Conservation (phyloP, 2,329 filamentous ascomycete genomes). For the Penicillium sumatraense region DNA sequence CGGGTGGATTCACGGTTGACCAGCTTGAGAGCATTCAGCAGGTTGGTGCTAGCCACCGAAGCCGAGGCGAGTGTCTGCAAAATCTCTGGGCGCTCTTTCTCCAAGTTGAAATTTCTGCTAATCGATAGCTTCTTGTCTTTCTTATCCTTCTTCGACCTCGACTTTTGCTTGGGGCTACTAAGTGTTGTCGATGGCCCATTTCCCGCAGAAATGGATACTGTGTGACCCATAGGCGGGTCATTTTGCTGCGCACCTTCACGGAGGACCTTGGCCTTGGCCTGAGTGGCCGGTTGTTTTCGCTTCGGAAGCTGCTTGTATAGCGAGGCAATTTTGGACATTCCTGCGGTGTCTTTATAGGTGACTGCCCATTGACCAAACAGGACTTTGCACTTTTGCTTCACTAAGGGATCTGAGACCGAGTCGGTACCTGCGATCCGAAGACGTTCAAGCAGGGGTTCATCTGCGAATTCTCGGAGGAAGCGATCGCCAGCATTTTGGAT, state of each 20-base stretch:
- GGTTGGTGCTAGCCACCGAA: conserved; percentile 86
- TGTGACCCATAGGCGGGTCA: conserved; percentile 43
- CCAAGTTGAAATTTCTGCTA: conserved; percentile 73
- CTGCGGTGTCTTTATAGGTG: conserved; percentile 79
- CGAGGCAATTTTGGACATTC: conserved; percentile 77
- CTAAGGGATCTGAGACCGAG: conserved; percentile 78
- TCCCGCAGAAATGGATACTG: conserved; percentile 44
- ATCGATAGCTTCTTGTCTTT: conserved; percentile 57
- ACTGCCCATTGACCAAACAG: conserved; percentile 86
- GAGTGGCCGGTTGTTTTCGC: conserved; percentile 71
- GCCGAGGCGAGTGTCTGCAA: conserved; percentile 87
- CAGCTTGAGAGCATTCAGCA: conserved; percentile 82
- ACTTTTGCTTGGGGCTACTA: conserved; percentile 43
- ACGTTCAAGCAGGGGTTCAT: conserved; percentile 89
- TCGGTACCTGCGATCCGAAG: conserved; percentile 86
- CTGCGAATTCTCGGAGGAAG: conserved; percentile 85
- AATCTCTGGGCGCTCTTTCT: conserved; percentile 85
- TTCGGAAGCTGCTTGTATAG: conserved; percentile 74
- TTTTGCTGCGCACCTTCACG: conserved; percentile 69
- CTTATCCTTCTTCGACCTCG: conserved; percentile 56
- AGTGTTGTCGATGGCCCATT: conserved; percentile 43
- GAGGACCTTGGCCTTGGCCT: conserved; percentile 81
- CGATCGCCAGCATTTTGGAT: conserved; percentile 91
- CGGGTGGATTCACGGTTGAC: conserved; percentile 89
- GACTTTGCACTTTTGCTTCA: conserved; percentile 85